Evolutionary conservation across 331 rosid genomes (phyloP), one percentile per base, ranked within the genome.

Genomic region (Acacia pycnantha): DNA sequence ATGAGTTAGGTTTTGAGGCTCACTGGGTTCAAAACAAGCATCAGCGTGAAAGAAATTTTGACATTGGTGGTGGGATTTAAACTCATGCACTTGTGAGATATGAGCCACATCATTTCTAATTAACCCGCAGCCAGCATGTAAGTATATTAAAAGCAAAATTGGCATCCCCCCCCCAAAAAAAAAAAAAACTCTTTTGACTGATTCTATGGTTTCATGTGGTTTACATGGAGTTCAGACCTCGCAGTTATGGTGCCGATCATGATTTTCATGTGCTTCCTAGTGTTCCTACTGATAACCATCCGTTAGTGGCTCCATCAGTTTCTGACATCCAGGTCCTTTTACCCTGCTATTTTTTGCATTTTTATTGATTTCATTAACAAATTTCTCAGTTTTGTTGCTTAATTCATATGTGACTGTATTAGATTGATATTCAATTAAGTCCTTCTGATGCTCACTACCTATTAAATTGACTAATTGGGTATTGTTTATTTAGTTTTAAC

Each of bases 181-280:
- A n/a, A n/a, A n/a, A n/a, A n/a, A n/a, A n/a, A n/a, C n/a, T n/a
- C n/a, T n/a, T n/a, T n/a, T n/a, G n/a, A n/a, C n/a, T n/a, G n/a
- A n/a, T n/a, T n/a, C n/a, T n/a, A n/a, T n/a, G n/a, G n/a, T n/a
- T n/a, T 7, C 81, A 44, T 29, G 29, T 64, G 40, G 83, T 80
- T 86, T 78, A 78, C 84, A 91, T 95, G 98, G 98, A 90, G 91
- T 93, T 95, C 91, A 92, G 91, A 84, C 86, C 84, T 43, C 97
- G 98, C 74, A 78, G 85, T 71, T 95, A 93, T 92, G 73, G 22
- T 48, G 86, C 92, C n/a, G 91, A 95, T 75, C 76, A 81, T 18
- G 51, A 80, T 77, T 73, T 89, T 83, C 92, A 85, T 86, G 87
- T 87, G 84, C 94, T 93, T 48, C 90, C 88, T 77, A 94, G 93